A percentile compares a stretch with the other conserved stretches of the same genome.
Conservation (phyloP, 1,139 yeast species). For the Wickerhamomyces sp. region DNA sequence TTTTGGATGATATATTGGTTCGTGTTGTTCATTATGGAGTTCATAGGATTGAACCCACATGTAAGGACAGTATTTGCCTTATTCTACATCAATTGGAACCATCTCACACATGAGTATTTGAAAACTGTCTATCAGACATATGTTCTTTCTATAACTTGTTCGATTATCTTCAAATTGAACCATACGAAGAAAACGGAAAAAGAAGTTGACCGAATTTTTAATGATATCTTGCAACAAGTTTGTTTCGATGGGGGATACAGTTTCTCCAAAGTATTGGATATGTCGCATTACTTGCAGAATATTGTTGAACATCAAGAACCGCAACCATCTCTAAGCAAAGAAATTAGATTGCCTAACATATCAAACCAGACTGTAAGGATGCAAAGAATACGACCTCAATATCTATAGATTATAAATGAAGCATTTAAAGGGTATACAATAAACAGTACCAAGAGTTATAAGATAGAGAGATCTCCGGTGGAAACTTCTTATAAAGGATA, state of each 20-base stretch:
- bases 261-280: background rate
- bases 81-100: constrained; percentile 9
- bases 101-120: constrained; percentile 3
- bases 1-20: constrained; percentile 23
- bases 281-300: background rate
- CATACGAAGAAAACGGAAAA: background rate
- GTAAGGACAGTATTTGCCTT: constrained; percentile 11
- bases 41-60: constrained; percentile 15
- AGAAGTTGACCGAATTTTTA: background rate
- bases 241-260: background rate
- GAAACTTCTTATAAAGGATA: constrained; percentile 30
- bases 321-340: no score
- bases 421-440: no score
- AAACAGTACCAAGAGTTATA: no score
- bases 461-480: no score
- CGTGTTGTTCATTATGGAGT: constrained; percentile 8
- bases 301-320: no score
- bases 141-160: constrained; percentile 9
- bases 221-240: background rate
- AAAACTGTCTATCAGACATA: constrained; percentile 10
- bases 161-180: background rate
- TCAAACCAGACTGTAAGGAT: no score
- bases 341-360: no score
- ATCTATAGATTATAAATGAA: constrained; percentile 11
- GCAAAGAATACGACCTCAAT: no score